Evolutionary conservation across 2,329 filamentous ascomycete species (phyloP).

Genomic region (Plenodomus biglobosus): DNA sequence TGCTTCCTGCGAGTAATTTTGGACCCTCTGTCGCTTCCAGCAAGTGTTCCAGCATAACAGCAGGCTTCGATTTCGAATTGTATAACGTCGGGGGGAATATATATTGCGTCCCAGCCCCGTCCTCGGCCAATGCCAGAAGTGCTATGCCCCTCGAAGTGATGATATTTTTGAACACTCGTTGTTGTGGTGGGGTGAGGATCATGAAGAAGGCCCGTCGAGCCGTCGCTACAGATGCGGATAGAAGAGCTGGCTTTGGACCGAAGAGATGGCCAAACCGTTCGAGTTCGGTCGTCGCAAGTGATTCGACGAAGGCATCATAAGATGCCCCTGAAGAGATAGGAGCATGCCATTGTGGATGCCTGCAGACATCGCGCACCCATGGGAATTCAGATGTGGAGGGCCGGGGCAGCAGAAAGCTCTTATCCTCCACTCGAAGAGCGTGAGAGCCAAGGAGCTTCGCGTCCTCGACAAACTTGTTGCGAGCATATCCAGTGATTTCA

Average conservation of each 20-base stretch:
- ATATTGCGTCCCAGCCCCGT: background rate
- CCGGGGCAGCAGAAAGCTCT: background rate
- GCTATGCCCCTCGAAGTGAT: slow-evolving; percentile 1
- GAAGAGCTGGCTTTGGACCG: background rate
- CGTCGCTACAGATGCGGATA: background rate
- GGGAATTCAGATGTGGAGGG: background rate
- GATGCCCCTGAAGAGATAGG: slow-evolving; percentile 1
- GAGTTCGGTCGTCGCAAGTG: background rate
- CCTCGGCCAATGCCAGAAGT: background rate
- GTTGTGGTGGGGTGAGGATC: background rate
- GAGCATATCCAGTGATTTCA: background rate
- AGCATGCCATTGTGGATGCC: slow-evolving; percentile 1
- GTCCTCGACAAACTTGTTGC: background rate
- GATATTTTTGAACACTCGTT: slow-evolving; percentile 3
- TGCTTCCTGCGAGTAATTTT: background rate
- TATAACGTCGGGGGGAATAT: background rate
- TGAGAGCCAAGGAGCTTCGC: background rate
- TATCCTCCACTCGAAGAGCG: background rate
- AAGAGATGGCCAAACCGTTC: background rate
- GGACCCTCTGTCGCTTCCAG: slow-evolving; percentile 8
- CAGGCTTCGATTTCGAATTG: background rate
- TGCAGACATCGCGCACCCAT: background rate
- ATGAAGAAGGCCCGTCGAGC: background rate
- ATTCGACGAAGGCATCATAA: slow-evolving; percentile 1
- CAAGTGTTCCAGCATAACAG: slow-evolving; percentile 8